Percentiles rank a stretch among this genome's conserved stretches.
Conservation (phyloP, 2,329 filamentous ascomycete genomes). For the Apiospora arundinis region DNA sequence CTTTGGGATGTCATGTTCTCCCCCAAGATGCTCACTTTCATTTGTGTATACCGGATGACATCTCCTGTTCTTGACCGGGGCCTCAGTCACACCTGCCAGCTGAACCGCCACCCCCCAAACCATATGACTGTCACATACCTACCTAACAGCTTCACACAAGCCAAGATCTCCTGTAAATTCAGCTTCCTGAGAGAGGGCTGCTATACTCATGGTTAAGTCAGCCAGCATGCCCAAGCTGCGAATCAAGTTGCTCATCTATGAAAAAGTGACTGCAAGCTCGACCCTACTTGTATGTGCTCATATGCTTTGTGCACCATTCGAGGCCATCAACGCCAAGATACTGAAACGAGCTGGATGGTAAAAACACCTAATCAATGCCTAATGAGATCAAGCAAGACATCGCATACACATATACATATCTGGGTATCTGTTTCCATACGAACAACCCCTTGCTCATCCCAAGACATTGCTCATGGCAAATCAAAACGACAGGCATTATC, state of each 20-base stretch:
- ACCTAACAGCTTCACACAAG: not conserved
- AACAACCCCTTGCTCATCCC: not conserved
- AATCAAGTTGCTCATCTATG: too few species aligned
- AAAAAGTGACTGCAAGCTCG: not conserved
- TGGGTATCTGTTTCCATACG: not conserved
- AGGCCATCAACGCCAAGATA: not conserved
- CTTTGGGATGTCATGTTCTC: too few species aligned
- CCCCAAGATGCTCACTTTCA: not conserved
- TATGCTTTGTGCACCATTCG: not conserved
- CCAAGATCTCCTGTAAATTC: too few species aligned
- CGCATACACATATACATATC: not conserved
- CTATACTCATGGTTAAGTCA: not conserved
- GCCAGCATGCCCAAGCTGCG: not conserved
- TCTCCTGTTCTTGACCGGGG: not conserved
- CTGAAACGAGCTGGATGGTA: not conserved
- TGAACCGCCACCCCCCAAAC: not conserved
- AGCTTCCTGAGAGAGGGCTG: not conserved
- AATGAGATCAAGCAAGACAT: not conserved
- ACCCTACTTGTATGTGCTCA: not conserved
- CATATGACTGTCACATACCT: not conserved
- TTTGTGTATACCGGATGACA: not conserved
- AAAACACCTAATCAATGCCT: not conserved
- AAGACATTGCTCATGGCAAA: not conserved
- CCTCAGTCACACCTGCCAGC: not conserved
- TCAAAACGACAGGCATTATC: not conserved